Percentiles rank a stretch among this genome's conserved stretches.
phyloP scores from a whole-genome alignment of 352 stramenopile genomes.

The Blastocystis sp. region DNA sequence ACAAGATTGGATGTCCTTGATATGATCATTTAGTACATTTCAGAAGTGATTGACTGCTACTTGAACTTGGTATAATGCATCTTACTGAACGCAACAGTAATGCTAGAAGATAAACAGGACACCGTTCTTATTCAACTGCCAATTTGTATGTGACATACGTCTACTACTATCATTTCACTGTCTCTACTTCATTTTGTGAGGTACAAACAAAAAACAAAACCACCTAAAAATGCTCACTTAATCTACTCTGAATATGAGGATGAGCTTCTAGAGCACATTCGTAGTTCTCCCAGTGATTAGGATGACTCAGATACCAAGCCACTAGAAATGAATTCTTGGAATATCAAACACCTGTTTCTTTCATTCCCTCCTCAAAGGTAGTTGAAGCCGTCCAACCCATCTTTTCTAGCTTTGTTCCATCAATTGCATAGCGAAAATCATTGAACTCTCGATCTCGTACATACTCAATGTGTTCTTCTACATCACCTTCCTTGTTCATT shows the following conservation, averaged over 20 bases:
- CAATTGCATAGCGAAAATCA: conserved; percentile 91
- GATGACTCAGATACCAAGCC: conserved; percentile 64
- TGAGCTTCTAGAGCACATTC: conserved; percentile 62
- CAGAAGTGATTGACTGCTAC: too few relatives aligned
- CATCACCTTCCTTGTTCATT: conserved; percentile 68
- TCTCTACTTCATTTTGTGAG: too few relatives aligned
- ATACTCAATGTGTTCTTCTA: conserved; percentile 71
- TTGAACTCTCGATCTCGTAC: conserved; percentile 88
- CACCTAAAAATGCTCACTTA: too few relatives aligned
- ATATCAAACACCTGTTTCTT: conserved; percentile 26
- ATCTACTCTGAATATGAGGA: conserved; percentile 19
- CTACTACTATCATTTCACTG: too few relatives aligned
- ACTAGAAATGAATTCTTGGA: conserved; percentile 20
- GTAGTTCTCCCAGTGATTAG: conserved; percentile 62
- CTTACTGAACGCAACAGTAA: too few relatives aligned
- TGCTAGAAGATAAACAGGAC: too few relatives aligned
- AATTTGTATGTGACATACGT: too few relatives aligned
- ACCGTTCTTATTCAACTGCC: too few relatives aligned
- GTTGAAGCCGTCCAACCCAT: conserved; percentile 85
- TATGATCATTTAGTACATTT: too few relatives aligned
- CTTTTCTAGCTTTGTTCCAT: conserved; percentile 78
- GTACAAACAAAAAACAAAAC: too few relatives aligned
- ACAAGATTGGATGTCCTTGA: too few relatives aligned
- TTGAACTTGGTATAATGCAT: too few relatives aligned
- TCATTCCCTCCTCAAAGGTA: conserved; percentile 82